Evolutionary conservation across 208 protist species (phyloP), one percentile per base, ranked within the genome.

Genomic region (Strigomonas culicis): DNA sequence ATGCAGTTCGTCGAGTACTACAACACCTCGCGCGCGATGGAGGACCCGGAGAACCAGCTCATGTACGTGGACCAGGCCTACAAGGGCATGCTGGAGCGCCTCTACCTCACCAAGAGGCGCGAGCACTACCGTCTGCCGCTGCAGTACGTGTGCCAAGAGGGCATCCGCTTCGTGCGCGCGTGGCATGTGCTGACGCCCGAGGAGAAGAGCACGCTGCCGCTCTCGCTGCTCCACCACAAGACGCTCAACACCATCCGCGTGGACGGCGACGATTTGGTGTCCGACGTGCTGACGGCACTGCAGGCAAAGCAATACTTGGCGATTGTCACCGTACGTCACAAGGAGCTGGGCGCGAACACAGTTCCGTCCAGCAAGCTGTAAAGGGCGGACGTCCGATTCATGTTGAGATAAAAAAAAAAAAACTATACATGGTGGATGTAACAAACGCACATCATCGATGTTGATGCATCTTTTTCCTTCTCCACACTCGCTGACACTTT

Each of bases 1-100:
- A 77, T 97, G 78, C 92, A 97, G 66, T 97, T 95, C 63, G 67
- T 95, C 56, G 88, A 97, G 71, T 93, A 92, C 73, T 82, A 88
- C 74, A 92, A 93, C 67, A 85, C 82, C 41, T 79, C 68, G 13
- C 75, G 84, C 30, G 80, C 83, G 10, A 61, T 94, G 32, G 76
- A 92, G 56, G 80, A 90, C 68, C 79, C 78, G 21, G 72, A 86
- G 36, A 88, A 90, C 39, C 68, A 82, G 41, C 39, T 79, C 46
- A 15, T 66, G 44, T 73, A 88, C 41, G 66, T 90, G 47, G 68
- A 65, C 52, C 71, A 75, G 24, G 86, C 86, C 30, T 94, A 93
- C 70, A 68, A 74, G 28, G 66, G 57, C 22, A 75, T 93, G 52
- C 65, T 93, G 57, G 52, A 72, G 10, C 75, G 77, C 22, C 60